Evolutionary conservation across 2,329 filamentous ascomycete species (phyloP).

Genomic region (Neonectria neomacrospora): DNA sequence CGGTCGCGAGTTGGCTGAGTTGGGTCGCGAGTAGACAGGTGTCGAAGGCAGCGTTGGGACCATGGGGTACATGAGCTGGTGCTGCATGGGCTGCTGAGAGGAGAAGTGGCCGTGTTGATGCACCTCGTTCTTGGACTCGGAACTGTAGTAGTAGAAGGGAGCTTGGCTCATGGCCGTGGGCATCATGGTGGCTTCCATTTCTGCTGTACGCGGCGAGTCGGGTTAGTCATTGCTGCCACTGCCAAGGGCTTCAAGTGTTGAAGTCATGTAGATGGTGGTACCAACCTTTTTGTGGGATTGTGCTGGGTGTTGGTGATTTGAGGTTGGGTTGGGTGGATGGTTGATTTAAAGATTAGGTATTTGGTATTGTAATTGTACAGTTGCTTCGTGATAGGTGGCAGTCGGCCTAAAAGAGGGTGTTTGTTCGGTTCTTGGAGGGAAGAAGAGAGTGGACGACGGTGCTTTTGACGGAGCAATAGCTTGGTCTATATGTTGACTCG

Average conservation of each 20-base stretch:
- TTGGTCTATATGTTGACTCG: constrained; percentile 48
- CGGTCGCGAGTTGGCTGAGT: constrained; percentile 73
- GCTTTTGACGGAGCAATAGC: constrained; percentile 47
- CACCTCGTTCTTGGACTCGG: constrained; percentile 77
- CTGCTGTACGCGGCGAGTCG: constrained; percentile 36
- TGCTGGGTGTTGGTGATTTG: constrained; percentile 27
- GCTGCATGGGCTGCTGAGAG: constrained; percentile 63
- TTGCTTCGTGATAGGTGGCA: constrained; percentile 35
- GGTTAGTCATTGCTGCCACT: constrained; percentile 32
- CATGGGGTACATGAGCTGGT: constrained; percentile 60
- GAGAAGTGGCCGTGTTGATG: constrained; percentile 72
- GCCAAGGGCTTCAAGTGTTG: constrained; percentile 1
- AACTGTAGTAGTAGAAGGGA: constrained; percentile 88
- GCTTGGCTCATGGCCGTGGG: constrained; percentile 74
- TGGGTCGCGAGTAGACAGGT: constrained; percentile 72
- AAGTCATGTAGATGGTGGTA: constrained; percentile 34
- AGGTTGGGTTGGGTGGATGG: constrained; percentile 19
- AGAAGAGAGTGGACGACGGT: constrained; percentile 57
- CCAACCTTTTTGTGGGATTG: constrained; percentile 38
- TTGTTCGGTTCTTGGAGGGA: constrained; percentile 39
- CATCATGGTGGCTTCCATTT: constrained; percentile 75
- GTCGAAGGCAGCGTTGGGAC: constrained; percentile 70
- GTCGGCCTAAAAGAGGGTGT: constrained; percentile 43
- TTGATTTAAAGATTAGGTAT: constrained; percentile 44
- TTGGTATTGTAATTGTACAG: constrained; percentile 40